Conservation (phyloP, 257 asterid genomes). For the Salvia hispanica region DNA sequence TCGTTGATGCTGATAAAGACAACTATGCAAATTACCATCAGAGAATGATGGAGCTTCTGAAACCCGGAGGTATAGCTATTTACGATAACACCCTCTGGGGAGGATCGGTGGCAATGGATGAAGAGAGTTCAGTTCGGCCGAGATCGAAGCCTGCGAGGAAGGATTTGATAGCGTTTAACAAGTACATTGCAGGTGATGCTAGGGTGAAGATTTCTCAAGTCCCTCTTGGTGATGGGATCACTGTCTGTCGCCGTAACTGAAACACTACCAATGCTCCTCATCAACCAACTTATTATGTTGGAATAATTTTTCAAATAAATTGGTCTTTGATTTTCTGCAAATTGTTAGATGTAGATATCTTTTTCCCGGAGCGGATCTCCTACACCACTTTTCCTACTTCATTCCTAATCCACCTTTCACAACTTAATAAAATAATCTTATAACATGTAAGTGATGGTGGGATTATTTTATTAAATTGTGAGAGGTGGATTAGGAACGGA, state of each 20-base stretch:
- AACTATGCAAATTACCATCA: conserved; percentile 52
- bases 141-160: conserved; percentile 3
- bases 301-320: not conserved
- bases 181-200: conserved; percentile 41
- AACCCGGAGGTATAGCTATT: conserved; percentile 46
- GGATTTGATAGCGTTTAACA: conserved; percentile 41
- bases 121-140: conserved; percentile 29
- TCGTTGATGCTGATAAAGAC: conserved; percentile 57
- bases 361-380: too few relatives aligned
- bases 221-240: conserved; percentile 62
- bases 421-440: too few relatives aligned
- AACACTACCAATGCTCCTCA: not conserved
- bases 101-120: conserved; percentile 46
- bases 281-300: not conserved
- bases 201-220: conserved; percentile 50
- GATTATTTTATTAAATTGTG: too few relatives aligned
- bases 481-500: too few relatives aligned
- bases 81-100: conserved; percentile 66
- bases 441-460: too few relatives aligned
- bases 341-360: too few relatives aligned
- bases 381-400: too few relatives aligned
- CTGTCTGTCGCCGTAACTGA: conserved; percentile 42
- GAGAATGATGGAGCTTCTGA: conserved; percentile 47
- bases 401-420: too few relatives aligned
- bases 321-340: too few relatives aligned